Evolutionary conservation across 176 grass and related monocot species (phyloP).

Genomic region (Eragrostis nindensis): DNA sequence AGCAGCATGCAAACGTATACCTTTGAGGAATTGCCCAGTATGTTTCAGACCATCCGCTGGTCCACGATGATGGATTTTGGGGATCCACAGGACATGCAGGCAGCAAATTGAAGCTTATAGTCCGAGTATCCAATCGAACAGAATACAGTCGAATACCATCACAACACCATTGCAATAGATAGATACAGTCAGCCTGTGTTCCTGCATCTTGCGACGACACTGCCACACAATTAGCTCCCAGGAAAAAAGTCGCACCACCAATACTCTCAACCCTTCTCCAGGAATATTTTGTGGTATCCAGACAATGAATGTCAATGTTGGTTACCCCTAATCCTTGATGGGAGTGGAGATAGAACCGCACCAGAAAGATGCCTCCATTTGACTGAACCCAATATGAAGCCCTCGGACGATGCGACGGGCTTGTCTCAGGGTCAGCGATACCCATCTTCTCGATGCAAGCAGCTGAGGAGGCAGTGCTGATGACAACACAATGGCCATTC

Average conservation of each 20-base stretch:
- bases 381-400: constrained; percentile 9
- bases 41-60: not conserved
- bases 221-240: not conserved
- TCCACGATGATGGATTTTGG: not conserved
- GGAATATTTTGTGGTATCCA: not conserved
- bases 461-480: not conserved
- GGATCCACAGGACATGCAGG: not conserved
- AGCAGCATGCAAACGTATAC: not conserved
- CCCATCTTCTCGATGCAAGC: constrained; percentile 10
- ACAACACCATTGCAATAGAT: not conserved
- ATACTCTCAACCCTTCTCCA: constrained; percentile 28
- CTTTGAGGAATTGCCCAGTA: not conserved
- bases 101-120: constrained; percentile 1
- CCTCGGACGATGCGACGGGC: not conserved
- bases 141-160: not conserved
- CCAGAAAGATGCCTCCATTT: constrained; percentile 10
- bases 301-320: not conserved
- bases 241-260: constrained; percentile 32
- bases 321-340: not conserved
- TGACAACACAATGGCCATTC: not conserved
- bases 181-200: not conserved
- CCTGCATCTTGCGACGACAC: not conserved
- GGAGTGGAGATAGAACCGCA: not conserved
- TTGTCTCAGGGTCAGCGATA: not conserved
- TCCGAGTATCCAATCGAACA: not conserved